Conservation (phyloP, 2,329 filamentous ascomycete species). For the Fusarium musae region DNA sequence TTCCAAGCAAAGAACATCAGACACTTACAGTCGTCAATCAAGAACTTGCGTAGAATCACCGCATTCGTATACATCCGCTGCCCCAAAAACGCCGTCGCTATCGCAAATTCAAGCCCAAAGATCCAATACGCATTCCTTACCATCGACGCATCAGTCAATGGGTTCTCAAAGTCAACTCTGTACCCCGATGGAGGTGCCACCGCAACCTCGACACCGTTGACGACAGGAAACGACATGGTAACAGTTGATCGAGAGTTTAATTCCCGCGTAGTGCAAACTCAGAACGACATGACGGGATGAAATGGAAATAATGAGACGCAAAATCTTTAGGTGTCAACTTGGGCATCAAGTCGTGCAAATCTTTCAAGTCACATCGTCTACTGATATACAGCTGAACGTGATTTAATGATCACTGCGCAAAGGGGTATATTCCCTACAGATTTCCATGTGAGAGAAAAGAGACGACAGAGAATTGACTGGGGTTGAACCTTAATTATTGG, state of each 20-base stretch:
- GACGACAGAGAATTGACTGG: not conserved
- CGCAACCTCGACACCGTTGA: slow-evolving; percentile 11
- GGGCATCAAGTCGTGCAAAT: not conserved
- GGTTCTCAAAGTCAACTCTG: not conserved
- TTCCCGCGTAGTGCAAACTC: not conserved
- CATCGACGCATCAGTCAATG: not conserved
- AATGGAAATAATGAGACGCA: not conserved
- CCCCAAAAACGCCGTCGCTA: slow-evolving; percentile 6
- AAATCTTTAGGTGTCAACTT: not conserved
- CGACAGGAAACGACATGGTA: slow-evolving; percentile 10
- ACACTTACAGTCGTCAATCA: slow-evolving; percentile 13
- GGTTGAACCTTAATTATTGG: not conserved
- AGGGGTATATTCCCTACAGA: not conserved
- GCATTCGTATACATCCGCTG: slow-evolving; percentile 23
- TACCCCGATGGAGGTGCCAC: slow-evolving; percentile 1
- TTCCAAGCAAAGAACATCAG: accelerated
- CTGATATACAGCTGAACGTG: not conserved
- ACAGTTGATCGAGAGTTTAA: not conserved
- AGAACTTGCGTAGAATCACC: slow-evolving; percentile 1
- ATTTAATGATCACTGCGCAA: not conserved
- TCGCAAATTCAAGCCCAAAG: slow-evolving; percentile 2
- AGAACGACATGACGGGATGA: not conserved
- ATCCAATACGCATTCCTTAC: slow-evolving; percentile 19
- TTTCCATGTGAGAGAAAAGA: not conserved
- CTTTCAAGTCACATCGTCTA: not conserved